These are phyloP conservation scores for Rhizodiscina lignyota DNA, from an alignment of 495 filamentous ascomycete genomes.

Conservation along the genomic window DNA sequence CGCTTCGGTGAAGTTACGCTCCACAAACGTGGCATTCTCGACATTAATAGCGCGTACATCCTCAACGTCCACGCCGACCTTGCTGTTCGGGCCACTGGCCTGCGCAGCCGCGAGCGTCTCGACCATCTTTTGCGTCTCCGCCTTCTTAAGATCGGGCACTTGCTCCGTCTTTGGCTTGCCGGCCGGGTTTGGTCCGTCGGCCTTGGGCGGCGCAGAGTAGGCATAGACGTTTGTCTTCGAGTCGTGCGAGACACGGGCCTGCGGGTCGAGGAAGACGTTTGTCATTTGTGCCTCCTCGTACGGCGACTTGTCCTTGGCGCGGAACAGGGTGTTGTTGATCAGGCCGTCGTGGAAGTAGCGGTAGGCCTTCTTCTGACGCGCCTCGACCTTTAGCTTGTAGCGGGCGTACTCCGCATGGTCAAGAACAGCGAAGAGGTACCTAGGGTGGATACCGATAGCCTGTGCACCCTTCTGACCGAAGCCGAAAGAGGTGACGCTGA, in stretches of 20 bases:
- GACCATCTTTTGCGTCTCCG: slow-evolving; percentile 53
- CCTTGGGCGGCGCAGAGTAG: slow-evolving; percentile 35
- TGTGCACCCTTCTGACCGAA: slow-evolving; percentile 99
- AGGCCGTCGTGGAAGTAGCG: slow-evolving; percentile 94
- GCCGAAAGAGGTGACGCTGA: slow-evolving; percentile 96
- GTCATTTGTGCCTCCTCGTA: slow-evolving; percentile 78
- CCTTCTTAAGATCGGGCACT: slow-evolving; percentile 18
- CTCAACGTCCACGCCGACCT: slow-evolving; percentile 87
- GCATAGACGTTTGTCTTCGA: slow-evolving; percentile 64
- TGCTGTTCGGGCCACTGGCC: slow-evolving; percentile 45
- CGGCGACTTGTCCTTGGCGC: slow-evolving; percentile 78
- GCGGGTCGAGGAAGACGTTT: slow-evolving; percentile 87
- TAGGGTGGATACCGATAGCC: slow-evolving; percentile 89
- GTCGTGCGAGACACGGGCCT: slow-evolving; percentile 68
- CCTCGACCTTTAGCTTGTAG: slow-evolving; percentile 76
- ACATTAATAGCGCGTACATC: slow-evolving; percentile 70
- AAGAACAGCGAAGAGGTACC: slow-evolving; percentile 89
- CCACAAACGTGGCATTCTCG: slow-evolving; percentile 82
- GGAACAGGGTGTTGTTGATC: slow-evolving; percentile 94
- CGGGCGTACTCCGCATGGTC: slow-evolving; percentile 65
- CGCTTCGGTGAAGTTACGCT: slow-evolving; percentile 75
- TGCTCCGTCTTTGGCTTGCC: slow-evolving; percentile 4
- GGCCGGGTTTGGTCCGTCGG: slow-evolving; percentile 5
- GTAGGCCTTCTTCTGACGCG: slow-evolving; percentile 95
- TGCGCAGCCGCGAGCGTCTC: slow-evolving; percentile 57